phyloP scores from a whole-genome alignment of 1,284 basidiomycete species.

The Marasmius sp. region DNA sequence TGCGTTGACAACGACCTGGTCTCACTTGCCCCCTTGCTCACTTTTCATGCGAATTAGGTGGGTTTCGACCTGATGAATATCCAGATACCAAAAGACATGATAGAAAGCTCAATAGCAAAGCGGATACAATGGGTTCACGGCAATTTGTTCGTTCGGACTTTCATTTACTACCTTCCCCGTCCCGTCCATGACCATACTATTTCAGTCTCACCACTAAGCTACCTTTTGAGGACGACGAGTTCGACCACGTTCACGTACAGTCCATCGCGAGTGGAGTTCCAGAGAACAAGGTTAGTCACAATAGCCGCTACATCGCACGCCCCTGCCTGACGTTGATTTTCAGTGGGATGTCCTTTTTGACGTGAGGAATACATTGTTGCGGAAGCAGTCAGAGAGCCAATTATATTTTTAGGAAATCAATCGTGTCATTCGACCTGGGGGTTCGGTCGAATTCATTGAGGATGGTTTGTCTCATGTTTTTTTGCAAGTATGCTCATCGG shows the following conservation, averaged over 20 bases:
- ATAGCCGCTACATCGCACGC: conserved; percentile 1
- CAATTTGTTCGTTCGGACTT: conserved; percentile 57
- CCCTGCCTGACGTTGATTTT: conserved; percentile 9
- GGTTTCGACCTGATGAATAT: conserved; percentile 75
- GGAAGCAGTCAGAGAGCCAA: not conserved
- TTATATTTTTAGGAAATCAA: conserved; percentile 55
- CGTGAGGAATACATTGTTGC: conserved; percentile 35
- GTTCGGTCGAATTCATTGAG: conserved; percentile 69
- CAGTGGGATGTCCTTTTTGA: conserved; percentile 72
- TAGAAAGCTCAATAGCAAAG: conserved; percentile 48
- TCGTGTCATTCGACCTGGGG: conserved; percentile 65
- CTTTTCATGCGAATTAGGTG: conserved; percentile 40
- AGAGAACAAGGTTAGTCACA: conserved; percentile 61
- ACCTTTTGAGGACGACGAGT: conserved; percentile 77
- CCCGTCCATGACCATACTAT: not conserved
- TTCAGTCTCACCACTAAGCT: conserved; percentile 66
- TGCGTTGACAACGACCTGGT: conserved; percentile 35
- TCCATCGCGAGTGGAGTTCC: conserved; percentile 66
- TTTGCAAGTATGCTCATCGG: not conserved
- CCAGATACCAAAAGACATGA: conserved; percentile 53
- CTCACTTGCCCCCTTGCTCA: not conserved
- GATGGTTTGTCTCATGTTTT: conserved; percentile 47
- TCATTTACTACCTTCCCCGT: not conserved
- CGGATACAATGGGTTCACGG: conserved; percentile 72
- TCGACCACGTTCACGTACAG: conserved; percentile 73